Evolutionary conservation across 257 asterid genomes (phyloP).

Genomic region (Solanum pimpinellifolium): DNA sequence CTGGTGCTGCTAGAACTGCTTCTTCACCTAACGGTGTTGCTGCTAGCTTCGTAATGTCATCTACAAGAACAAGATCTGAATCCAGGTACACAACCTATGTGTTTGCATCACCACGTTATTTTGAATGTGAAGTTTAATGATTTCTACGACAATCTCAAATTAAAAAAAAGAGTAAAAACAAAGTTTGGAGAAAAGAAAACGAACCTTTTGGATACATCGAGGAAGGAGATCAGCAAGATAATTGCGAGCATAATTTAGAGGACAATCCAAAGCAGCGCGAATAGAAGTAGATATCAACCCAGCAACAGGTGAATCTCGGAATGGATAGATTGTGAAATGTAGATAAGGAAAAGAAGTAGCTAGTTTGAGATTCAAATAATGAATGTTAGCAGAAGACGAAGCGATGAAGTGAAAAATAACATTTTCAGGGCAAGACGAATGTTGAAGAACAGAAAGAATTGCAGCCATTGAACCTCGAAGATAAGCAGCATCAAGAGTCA

Average conservation of each 20-base stretch:
- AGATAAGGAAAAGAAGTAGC: conserved; percentile 21
- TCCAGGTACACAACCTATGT: neutral
- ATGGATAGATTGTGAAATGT: conserved; percentile 9
- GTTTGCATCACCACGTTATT: neutral
- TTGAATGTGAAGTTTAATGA: neutral
- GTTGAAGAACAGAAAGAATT: conserved; percentile 71
- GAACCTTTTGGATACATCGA: conserved; percentile 9
- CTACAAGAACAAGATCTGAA: conserved; percentile 30
- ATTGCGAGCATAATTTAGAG: conserved; percentile 33
- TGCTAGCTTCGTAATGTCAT: conserved; percentile 24
- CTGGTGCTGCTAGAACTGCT: conserved; percentile 29
- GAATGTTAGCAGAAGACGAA: conserved; percentile 8
- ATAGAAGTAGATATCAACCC: conserved; percentile 32
- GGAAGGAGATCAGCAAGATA: conserved; percentile 23
- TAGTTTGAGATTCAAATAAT: conserved; percentile 2
- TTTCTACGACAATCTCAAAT: no score
- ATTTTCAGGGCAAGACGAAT: conserved; percentile 88
- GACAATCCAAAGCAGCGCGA: conserved; percentile 34
- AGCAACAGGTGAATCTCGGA: conserved; percentile 11
- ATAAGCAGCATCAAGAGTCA: conserved; percentile 80
- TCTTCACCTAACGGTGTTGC: conserved; percentile 12
- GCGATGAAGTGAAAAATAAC: conserved; percentile 59
- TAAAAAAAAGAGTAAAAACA: no score
- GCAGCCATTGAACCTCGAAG: conserved; percentile 93
- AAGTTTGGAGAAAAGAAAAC: neutral